Percentiles rank a stretch among this genome's conserved stretches.
phyloP scores from a whole-genome alignment of 163 green algal species.

The Chlamydomonas reinhardtii region DNA sequence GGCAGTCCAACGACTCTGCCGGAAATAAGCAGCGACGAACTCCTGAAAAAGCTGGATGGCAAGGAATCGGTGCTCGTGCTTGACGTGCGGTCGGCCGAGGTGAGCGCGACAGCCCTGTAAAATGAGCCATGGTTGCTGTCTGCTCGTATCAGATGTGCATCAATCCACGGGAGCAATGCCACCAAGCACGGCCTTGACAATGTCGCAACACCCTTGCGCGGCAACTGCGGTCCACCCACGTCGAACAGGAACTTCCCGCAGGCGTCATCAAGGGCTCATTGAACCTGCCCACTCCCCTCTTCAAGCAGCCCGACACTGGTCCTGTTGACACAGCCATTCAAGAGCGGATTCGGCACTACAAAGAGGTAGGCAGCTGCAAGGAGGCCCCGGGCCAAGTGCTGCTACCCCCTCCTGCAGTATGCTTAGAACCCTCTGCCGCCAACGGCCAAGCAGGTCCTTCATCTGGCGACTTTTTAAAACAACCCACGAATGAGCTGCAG shows the following conservation, averaged over 20 bases:
- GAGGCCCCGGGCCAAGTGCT: too few species aligned
- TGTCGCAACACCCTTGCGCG: neutral
- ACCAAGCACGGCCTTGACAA: too few species aligned
- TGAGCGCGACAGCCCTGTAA: neutral
- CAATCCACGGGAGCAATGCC: too few species aligned
- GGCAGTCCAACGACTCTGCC: neutral
- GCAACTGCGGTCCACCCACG: neutral
- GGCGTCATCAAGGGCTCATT: constrained; percentile 25
- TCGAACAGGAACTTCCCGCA: constrained; percentile 8
- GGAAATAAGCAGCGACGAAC: constrained; percentile 15
- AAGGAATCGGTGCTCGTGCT: constrained; percentile 30
- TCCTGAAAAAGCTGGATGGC: constrained; percentile 3
- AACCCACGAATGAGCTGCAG: too few species aligned
- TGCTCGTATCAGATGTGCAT: too few species aligned
- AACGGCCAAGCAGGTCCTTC: too few species aligned
- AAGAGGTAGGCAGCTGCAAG: neutral
- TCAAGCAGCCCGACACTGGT: constrained; percentile 26
- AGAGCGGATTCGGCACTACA: neutral
- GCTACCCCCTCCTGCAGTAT: too few species aligned
- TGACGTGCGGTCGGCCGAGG: constrained; percentile 33
- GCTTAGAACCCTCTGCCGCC: too few species aligned
- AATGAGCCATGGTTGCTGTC: too few species aligned
- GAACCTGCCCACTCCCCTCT: constrained; percentile 29
- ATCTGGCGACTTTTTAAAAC: too few species aligned
- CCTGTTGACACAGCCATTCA: constrained; percentile 17